Conservation (phyloP, 1,284 basidiomycete species). For the Hypsizygus ulmarius region DNA sequence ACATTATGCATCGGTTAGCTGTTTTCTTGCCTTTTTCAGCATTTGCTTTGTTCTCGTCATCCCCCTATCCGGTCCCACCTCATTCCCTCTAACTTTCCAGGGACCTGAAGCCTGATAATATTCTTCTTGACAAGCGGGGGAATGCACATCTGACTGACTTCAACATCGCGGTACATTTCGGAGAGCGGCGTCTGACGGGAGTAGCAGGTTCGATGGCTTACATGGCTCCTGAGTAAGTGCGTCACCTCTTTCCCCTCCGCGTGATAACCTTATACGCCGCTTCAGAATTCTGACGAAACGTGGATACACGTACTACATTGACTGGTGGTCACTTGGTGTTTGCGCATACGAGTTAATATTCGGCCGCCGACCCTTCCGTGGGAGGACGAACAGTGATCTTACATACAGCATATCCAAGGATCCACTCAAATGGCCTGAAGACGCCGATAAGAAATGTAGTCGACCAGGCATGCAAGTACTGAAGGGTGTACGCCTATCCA, state of each 20-base stretch:
- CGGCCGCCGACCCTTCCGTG: conserved; percentile 88
- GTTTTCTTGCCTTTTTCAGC: conserved; percentile 25
- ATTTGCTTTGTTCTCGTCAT: conserved; percentile 12
- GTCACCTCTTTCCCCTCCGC: conserved; percentile 4
- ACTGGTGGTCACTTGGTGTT: conserved; percentile 97
- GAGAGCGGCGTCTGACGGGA: conserved; percentile 84
- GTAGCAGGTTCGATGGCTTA: conserved; percentile 99
- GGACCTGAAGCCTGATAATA: conserved; percentile 97
- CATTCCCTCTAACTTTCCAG: conserved; percentile 43
- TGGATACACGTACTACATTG: conserved; percentile 87
- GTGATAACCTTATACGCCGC: not conserved
- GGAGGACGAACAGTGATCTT: conserved; percentile 86
- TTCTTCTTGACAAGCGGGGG: conserved; percentile 91
- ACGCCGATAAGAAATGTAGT: conserved; percentile 70
- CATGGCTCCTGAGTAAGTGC: conserved; percentile 85
- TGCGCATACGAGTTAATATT: conserved; percentile 91
- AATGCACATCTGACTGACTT: conserved; percentile 98
- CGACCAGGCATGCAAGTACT: conserved; percentile 63
- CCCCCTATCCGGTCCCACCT: not conserved
- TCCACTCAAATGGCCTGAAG: conserved; percentile 72
- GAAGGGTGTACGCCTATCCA: conserved; percentile 54
- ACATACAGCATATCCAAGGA: conserved; percentile 87
- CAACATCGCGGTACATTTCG: conserved; percentile 97
- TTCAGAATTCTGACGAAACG: conserved; percentile 72
- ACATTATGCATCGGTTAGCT: conserved; percentile 89